Conservation (phyloP, 306 rosid species). For the Hylodesmum podocarpum region DNA sequence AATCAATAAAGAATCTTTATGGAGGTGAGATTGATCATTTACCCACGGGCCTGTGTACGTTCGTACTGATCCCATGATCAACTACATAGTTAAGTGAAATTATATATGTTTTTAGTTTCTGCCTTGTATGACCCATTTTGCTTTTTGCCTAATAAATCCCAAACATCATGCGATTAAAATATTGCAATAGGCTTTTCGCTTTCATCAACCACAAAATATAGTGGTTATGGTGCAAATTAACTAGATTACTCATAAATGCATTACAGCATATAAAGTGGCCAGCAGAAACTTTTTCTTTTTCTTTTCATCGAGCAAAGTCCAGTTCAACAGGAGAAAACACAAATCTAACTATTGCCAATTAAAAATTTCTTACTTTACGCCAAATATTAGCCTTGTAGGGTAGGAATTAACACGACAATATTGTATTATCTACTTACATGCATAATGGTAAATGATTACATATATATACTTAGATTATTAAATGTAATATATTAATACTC, state of each 20-base stretch:
- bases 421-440: neutral
- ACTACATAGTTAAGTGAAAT: slow-evolving; percentile 18
- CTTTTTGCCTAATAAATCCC: slow-evolving; percentile 28
- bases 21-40: slow-evolving; percentile 31
- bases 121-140: slow-evolving; percentile 27
- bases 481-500: neutral
- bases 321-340: slow-evolving; percentile 28
- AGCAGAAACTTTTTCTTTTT: slow-evolving; percentile 22
- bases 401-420: neutral
- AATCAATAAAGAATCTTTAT: neutral
- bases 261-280: slow-evolving; percentile 36
- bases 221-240: slow-evolving; percentile 29
- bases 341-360: slow-evolving; percentile 1
- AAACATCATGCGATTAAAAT: slow-evolving; percentile 18
- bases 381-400: slow-evolving; percentile 9
- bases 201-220: slow-evolving; percentile 26
- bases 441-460: neutral
- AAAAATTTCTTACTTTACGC: neutral
- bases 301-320: neutral
- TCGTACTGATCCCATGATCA: slow-evolving; percentile 31
- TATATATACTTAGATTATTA: neutral
- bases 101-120: neutral
- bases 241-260: slow-evolving; percentile 21
- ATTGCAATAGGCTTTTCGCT: slow-evolving; percentile 16
- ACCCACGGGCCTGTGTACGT: slow-evolving; percentile 26